phyloP scores from a whole-genome alignment of 2,329 filamentous ascomycete genomes.

The Pezizomycotina sp. region DNA sequence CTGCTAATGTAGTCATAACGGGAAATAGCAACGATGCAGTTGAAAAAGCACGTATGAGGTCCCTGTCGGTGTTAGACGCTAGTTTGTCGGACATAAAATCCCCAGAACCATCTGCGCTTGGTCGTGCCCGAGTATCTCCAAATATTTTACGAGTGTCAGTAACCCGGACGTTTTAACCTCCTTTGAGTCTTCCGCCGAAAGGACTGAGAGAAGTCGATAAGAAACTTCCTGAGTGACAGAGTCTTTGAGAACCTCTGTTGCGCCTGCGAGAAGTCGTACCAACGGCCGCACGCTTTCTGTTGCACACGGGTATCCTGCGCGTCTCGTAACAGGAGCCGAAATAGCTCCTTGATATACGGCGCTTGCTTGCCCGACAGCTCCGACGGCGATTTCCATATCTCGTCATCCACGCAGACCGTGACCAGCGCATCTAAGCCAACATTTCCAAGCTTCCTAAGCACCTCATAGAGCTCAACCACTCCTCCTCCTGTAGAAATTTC shows the following conservation, averaged over 20 bases:
- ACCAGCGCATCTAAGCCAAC: slow-evolving; percentile 22
- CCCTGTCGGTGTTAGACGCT: slow-evolving; percentile 64
- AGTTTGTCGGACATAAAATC: slow-evolving; percentile 46
- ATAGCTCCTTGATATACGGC: too few relatives aligned
- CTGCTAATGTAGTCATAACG: slow-evolving; percentile 36
- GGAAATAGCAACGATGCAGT: slow-evolving; percentile 82
- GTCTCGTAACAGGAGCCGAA: slow-evolving; percentile 20
- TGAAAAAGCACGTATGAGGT: slow-evolving; percentile 81
- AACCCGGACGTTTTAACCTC: slow-evolving; percentile 23
- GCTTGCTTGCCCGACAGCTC: too few relatives aligned
- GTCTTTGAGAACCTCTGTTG: slow-evolving; percentile 19
- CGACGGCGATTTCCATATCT: slow-evolving; percentile 17
- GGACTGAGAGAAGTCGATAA: slow-evolving; percentile 19
- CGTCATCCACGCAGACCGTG: slow-evolving; percentile 19
- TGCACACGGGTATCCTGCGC: too few relatives aligned
- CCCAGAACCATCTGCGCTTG: slow-evolving; percentile 21
- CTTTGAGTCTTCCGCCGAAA: slow-evolving; percentile 18
- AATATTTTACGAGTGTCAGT: slow-evolving; percentile 23
- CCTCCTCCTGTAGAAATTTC: slow-evolving; percentile 19
- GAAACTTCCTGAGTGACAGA: slow-evolving; percentile 21
- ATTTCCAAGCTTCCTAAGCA: slow-evolving; percentile 15
- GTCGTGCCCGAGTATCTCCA: slow-evolving; percentile 19
- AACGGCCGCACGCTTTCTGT: too few relatives aligned
- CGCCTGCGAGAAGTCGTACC: slow-evolving; percentile 20
- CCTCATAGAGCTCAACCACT: slow-evolving; percentile 15